Evolutionary conservation across 805 yeast species (phyloP).

Genomic region (Nakazawaea populi): DNA sequence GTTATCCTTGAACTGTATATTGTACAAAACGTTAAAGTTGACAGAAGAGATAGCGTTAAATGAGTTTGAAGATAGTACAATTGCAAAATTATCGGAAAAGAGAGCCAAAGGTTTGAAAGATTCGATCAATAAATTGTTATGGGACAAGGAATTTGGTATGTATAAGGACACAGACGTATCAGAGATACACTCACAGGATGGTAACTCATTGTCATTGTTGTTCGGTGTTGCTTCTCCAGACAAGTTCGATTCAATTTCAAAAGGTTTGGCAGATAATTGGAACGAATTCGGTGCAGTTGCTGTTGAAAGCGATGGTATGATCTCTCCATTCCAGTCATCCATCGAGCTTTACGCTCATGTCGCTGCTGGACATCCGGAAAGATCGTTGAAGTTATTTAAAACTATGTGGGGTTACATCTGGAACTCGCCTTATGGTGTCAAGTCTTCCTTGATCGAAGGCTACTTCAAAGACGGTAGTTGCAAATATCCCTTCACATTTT

Average conservation of each 20-base stretch:
- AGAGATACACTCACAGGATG: constrained; percentile 11
- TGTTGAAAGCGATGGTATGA: constrained; percentile 9
- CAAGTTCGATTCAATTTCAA: constrained; percentile 6
- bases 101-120: constrained; percentile 2
- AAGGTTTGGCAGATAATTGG: constrained; percentile 9
- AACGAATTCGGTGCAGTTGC: constrained; percentile 11
- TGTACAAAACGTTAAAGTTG: constrained; percentile 1
- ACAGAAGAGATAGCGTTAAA: constrained; percentile 3
- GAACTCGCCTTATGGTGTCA: constrained; percentile 11
- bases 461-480: constrained; percentile 12
- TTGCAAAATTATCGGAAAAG: neutral
- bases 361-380: constrained; percentile 10
- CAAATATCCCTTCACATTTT: constrained; percentile 10
- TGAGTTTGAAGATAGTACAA: constrained; percentile 1
- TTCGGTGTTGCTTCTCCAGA: constrained; percentile 5
- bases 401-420: constrained; percentile 13
- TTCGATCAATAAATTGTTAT: constrained; percentile 4
- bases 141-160: constrained; percentile 10
- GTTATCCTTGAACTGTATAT: constrained; percentile 8
- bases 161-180: constrained; percentile 8
- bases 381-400: constrained; percentile 8
- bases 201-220: constrained; percentile 5
- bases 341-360: constrained; percentile 8
- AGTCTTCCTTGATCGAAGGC: constrained; percentile 12
- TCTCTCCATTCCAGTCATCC: constrained; percentile 11